phyloP scores from a whole-genome alignment of 169 alveolate genomes.

The Pseudocohnilembus persalinus region DNA sequence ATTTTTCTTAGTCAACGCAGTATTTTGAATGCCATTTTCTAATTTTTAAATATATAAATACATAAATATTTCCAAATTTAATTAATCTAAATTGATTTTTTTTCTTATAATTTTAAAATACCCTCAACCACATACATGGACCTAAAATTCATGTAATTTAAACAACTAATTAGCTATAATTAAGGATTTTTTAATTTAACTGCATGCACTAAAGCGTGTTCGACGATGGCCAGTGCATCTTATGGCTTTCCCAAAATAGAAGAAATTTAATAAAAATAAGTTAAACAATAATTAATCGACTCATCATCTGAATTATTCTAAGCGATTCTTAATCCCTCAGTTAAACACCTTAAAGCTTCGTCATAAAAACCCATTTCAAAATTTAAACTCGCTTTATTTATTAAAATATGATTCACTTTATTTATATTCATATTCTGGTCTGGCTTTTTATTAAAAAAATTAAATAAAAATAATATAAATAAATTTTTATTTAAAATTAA shows the following conservation, averaged over 20 bases:
- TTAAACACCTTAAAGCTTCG: conserved; percentile 8
- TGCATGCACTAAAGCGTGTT: conserved; percentile 16
- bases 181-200: conserved; percentile 1
- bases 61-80: background rate
- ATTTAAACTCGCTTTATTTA: conserved; percentile 14
- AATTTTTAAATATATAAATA: no score
- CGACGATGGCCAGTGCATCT: conserved; percentile 3
- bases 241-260: background rate
- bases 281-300: conserved; percentile 12
- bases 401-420: conserved; percentile 19
- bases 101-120: no score
- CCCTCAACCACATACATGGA: background rate
- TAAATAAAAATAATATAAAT: background rate
- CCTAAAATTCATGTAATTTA: no score
- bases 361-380: conserved; percentile 21
- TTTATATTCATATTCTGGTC: conserved; percentile 11
- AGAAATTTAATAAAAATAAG: conserved; percentile 18
- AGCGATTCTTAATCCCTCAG: conserved; percentile 24
- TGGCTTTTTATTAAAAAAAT: background rate
- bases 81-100: no score
- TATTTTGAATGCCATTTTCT: background rate
- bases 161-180: background rate
- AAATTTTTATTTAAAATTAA: background rate
- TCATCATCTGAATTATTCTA: conserved; percentile 29
- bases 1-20: background rate